A percentile compares a stretch with the other conserved stretches of the same genome.
These are phyloP conservation scores for Endocarpon pusillum DNA, from an alignment of 495 filamentous ascomycete genomes.

Conservation along the genomic window DNA sequence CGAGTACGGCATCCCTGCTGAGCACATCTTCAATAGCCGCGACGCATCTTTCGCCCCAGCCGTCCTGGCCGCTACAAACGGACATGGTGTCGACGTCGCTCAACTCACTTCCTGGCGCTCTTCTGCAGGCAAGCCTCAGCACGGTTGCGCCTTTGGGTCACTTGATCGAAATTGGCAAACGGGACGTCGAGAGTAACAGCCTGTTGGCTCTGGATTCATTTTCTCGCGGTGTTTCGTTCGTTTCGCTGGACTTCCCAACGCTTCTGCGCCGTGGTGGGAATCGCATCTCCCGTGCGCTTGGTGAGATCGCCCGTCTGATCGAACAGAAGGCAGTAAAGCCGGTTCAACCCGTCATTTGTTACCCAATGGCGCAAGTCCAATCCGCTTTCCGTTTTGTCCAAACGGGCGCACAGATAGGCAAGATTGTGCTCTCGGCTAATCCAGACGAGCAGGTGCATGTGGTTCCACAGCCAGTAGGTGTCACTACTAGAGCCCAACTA, in stretches of 20 bases:
- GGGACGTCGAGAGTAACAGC: conserved; percentile 15
- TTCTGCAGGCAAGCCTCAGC: conserved; percentile 22
- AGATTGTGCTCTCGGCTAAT: conserved; percentile 32
- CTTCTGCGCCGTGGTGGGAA: neutral
- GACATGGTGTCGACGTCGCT: conserved; percentile 37
- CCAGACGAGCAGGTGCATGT: conserved; percentile 6
- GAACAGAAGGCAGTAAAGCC: conserved; percentile 7
- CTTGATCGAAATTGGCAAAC: conserved; percentile 36
- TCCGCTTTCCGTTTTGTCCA: conserved; percentile 40
- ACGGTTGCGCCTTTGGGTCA: conserved; percentile 29
- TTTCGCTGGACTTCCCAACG: conserved; percentile 23
- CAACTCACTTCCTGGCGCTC: conserved; percentile 28
- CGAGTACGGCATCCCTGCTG: conserved; percentile 3
- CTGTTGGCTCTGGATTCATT: conserved; percentile 12
- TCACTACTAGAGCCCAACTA: neutral
- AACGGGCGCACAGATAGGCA: conserved; percentile 35
- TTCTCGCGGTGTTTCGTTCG: conserved; percentile 21
- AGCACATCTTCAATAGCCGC: conserved; percentile 13
- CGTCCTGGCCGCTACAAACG: conserved; percentile 22
- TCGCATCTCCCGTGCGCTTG: neutral
- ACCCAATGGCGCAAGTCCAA: conserved; percentile 23
- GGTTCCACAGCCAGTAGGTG: conserved; percentile 3
- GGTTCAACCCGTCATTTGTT: conserved; percentile 19
- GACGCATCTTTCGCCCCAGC: conserved; percentile 7
- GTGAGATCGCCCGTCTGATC: conserved; percentile 4